Conservation (phyloP, 2,329 filamentous ascomycete species). For the Fusarium denticulatum region DNA sequence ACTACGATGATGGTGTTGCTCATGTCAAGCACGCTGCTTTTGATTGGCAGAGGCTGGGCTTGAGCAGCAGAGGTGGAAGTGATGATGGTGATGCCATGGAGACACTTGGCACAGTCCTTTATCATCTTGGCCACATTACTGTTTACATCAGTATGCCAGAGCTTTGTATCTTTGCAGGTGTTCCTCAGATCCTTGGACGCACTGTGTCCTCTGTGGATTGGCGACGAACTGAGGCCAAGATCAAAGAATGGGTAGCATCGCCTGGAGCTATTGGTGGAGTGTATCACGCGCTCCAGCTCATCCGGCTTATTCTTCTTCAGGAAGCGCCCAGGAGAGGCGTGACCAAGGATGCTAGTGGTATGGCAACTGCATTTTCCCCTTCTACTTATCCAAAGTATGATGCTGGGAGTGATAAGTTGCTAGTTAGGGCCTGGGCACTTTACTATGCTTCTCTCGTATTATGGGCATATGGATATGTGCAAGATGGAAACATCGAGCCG, state of each 20-base stretch:
- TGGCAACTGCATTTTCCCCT: conserved; percentile 26
- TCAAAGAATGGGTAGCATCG: conserved; percentile 44
- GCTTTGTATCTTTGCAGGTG: conserved; percentile 43
- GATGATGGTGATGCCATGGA: conserved; percentile 44
- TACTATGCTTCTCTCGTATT: conserved; percentile 43
- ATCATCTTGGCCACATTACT: conserved; percentile 43
- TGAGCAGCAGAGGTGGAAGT: conserved; percentile 41
- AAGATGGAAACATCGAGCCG: conserved; percentile 42
- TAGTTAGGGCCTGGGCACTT: conserved; percentile 41
- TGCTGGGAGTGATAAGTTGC: conserved; percentile 38
- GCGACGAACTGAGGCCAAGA: conserved; percentile 43
- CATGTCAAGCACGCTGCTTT: conserved; percentile 43
- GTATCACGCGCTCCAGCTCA: conserved; percentile 42
- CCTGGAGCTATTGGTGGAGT: conserved; percentile 43
- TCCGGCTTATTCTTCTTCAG: conserved; percentile 40
- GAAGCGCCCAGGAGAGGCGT: conserved; percentile 29
- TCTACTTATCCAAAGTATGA: conserved; percentile 39
- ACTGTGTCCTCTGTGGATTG: conserved; percentile 43
- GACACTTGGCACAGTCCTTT: conserved; percentile 42
- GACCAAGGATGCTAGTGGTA: conserved; percentile 17
- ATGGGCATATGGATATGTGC: conserved; percentile 43
- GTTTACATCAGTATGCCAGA: conserved; percentile 46
- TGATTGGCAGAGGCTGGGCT: conserved; percentile 42
- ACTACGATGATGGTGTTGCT: conserved; percentile 43
- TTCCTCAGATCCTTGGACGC: conserved; percentile 41